Conservation (phyloP, 345 rosid species). For the Sisymbrium altissimum region DNA sequence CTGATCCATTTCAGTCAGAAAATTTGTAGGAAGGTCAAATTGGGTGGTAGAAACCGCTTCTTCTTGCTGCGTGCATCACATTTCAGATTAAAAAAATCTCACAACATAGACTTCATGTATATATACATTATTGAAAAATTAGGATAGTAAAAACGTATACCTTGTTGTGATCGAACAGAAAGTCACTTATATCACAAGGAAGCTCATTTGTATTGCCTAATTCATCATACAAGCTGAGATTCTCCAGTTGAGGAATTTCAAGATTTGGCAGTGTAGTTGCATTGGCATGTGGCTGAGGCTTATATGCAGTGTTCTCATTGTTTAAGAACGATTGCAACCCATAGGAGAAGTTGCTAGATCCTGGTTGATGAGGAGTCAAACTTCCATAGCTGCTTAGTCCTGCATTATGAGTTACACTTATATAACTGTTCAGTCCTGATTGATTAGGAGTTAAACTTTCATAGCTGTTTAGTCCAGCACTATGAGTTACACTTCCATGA, state of each 20-base stretch:
- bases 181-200: conserved; percentile 7
- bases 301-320: conserved; percentile 7
- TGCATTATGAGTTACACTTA: neutral
- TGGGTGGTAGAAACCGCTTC: conserved; percentile 6
- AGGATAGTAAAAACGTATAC: neutral
- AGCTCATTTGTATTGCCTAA: neutral
- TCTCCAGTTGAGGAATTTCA: conserved; percentile 15
- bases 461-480: neutral
- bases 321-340: conserved; percentile 2
- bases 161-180: conserved; percentile 9
- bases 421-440: neutral
- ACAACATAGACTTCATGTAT: neutral
- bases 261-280: conserved; percentile 5
- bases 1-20: conserved; percentile 9
- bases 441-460: neutral
- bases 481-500: neutral
- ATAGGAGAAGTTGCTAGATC: conserved; percentile 4
- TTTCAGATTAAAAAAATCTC: neutral
- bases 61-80: conserved; percentile 6
- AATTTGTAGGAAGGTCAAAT: conserved; percentile 1
- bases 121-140: neutral
- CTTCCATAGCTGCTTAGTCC: neutral
- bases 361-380: neutral
- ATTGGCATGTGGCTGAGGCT: neutral
- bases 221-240: conserved; percentile 4